Evolutionary conservation across 2,329 filamentous ascomycete species (phyloP), one percentile per base, ranked within the genome.

Genomic region (Plenodomus tracheiphilus): DNA sequence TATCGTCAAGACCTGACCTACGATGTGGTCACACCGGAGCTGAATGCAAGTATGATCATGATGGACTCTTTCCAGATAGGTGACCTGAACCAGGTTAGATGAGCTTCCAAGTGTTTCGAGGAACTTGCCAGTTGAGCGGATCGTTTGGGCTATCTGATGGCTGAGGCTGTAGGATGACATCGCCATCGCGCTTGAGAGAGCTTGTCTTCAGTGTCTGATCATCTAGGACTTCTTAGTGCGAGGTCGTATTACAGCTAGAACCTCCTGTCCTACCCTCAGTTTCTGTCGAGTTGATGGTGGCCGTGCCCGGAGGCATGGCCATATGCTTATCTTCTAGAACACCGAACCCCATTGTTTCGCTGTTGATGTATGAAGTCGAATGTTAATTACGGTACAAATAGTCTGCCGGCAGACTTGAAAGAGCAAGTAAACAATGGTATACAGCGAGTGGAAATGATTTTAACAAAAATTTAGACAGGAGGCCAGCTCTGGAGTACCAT

Each of bases 131-230:
- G 44, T 72, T 73, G 16, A 96, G 78, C 21, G 91, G 92, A 72
- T 97, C 92, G 68, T 95, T 93, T 3, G 90, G 90, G 69, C 93
- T 90, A 71, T 96, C 88, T 49, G 87, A 93, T 2, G 93, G 93
- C 65, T 97, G 93, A 3, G 93, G 93, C 13, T 94, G 87, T 28
- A 97, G 82, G 57, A 97, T 90, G 61, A 93, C 87, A 11, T 81
- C 75, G 19, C 88, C 87, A 45, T 70, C 65, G 39, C 71, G 71
- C 61, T 76, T 75, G 41, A 75, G 50, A 10, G 64, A 39, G 9
- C 46, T 61, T 1, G 45, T 48, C 28, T 66, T 18, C 35, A 37
- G 13, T 4, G 35, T 9, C 16, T 62, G 8, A 52, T 32, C 28
- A 32, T 7, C 28, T 32, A 15, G 11, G 15, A 32, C 15, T 32